phyloP scores from a whole-genome alignment of 306 rosid genomes.

The Inga leiocalycina region DNA sequence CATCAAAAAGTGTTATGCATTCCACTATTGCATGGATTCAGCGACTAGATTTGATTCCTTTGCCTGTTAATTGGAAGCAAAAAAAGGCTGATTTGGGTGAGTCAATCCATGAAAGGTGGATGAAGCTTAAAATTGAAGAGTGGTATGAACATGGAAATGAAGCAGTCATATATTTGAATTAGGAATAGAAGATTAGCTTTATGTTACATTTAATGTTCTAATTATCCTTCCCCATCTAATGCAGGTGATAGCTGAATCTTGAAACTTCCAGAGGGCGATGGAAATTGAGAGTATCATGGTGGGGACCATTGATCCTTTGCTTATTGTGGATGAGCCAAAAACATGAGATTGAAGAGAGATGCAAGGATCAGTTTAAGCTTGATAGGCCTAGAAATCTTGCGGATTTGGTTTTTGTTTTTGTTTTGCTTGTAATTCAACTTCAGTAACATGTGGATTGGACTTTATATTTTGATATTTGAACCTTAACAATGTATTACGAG shows the following conservation, averaged over 20 bases:
- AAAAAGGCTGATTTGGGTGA: not conserved
- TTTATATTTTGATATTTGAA: no score
- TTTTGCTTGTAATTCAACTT: not conserved
- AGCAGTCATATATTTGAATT: not conserved
- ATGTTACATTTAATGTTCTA: not conserved
- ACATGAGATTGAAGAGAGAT: not conserved
- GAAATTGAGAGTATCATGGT: not conserved
- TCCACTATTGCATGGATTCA: not conserved
- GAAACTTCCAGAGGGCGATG: not conserved
- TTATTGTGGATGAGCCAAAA: not conserved
- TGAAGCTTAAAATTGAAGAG: not conserved
- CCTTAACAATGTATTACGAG: not conserved
- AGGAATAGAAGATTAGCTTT: no score
- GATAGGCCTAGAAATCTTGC: not conserved
- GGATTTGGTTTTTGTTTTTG: no score
- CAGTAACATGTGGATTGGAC: not conserved
- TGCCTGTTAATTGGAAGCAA: not conserved
- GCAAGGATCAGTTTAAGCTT: not conserved
- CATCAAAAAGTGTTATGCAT: not conserved
- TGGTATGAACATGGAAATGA: not conserved
- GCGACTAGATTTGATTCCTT: not conserved
- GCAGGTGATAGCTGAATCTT: not conserved
- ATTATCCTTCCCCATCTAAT: not conserved
- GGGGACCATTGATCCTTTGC: not conserved
- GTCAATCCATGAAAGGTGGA: not conserved